Conservation (phyloP, 2,329 filamentous ascomycete species). For the Arthrinium phaeospermum region DNA sequence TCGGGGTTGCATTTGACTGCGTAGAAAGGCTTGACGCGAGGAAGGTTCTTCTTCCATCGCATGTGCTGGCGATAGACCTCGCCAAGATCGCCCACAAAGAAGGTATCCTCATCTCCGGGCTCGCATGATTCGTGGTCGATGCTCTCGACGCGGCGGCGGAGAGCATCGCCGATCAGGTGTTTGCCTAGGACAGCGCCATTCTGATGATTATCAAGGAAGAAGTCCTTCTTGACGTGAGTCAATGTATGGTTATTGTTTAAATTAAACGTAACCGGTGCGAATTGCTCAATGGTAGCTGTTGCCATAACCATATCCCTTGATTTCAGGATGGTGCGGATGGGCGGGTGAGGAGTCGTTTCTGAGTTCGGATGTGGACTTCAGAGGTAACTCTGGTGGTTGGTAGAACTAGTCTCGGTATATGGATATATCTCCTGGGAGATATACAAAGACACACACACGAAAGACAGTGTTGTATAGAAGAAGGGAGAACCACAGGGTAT, state of each 20-base stretch:
- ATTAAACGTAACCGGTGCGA: constrained; percentile 56
- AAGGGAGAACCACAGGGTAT: constrained; percentile 27
- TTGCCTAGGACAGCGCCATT: constrained; percentile 64
- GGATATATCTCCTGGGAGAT: not conserved
- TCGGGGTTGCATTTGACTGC: constrained; percentile 99
- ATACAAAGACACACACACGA: not conserved
- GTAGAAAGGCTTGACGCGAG: constrained; percentile 94
- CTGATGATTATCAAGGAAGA: constrained; percentile 46
- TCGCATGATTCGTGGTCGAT: constrained; percentile 89
- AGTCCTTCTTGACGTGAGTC: constrained; percentile 43
- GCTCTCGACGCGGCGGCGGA: constrained; percentile 82
- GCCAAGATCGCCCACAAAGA: constrained; percentile 97
- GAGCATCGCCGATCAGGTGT: constrained; percentile 82
- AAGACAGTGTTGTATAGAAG: constrained; percentile 21
- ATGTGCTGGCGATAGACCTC: constrained; percentile 98
- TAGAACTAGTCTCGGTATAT: constrained; percentile 25
- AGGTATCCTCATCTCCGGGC: constrained; percentile 93
- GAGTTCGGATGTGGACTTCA: constrained; percentile 27
- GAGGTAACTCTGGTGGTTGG: constrained; percentile 29
- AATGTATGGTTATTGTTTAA: constrained; percentile 46
- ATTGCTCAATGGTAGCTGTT: constrained; percentile 62
- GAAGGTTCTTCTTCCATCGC: constrained; percentile 94
- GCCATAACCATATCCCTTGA: constrained; percentile 69
- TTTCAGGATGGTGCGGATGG: constrained; percentile 33
- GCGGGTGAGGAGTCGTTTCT: constrained; percentile 31